phyloP scores from a whole-genome alignment of 257 asterid genomes.

The Solanum habrochaites region DNA sequence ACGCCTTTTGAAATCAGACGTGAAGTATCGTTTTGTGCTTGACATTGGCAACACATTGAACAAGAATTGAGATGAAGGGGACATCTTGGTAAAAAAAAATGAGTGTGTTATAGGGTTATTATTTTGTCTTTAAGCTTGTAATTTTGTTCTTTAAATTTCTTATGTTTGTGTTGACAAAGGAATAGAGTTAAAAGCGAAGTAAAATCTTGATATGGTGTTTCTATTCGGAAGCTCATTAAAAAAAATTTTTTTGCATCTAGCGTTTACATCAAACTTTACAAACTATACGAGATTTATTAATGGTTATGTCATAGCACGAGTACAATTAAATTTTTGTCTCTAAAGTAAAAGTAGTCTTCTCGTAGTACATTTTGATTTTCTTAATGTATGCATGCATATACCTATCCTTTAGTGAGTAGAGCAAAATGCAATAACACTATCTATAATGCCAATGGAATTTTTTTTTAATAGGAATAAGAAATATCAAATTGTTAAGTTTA shows the following conservation, averaged over 20 bases:
- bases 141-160: background rate
- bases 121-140: background rate
- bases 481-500: no score
- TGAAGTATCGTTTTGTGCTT: conserved; percentile 21
- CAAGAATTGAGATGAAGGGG: background rate
- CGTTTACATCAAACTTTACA: no score
- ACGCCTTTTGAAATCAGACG: conserved; percentile 13
- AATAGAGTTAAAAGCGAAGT: background rate
- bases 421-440: background rate
- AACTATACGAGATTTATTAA: no score
- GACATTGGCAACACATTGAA: conserved; percentile 15
- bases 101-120: background rate
- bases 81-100: background rate
- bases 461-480: no score
- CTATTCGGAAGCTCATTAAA: background rate
- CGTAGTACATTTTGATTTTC: background rate
- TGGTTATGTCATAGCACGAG: background rate
- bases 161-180: background rate
- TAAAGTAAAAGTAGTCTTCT: background rate
- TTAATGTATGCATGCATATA: background rate
- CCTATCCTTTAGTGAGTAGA: background rate
- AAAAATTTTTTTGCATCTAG: no score
- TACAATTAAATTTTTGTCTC: background rate
- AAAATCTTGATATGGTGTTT: background rate
- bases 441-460: background rate